phyloP scores from a whole-genome alignment of 208 protist species.

The Leishmania major region DNA sequence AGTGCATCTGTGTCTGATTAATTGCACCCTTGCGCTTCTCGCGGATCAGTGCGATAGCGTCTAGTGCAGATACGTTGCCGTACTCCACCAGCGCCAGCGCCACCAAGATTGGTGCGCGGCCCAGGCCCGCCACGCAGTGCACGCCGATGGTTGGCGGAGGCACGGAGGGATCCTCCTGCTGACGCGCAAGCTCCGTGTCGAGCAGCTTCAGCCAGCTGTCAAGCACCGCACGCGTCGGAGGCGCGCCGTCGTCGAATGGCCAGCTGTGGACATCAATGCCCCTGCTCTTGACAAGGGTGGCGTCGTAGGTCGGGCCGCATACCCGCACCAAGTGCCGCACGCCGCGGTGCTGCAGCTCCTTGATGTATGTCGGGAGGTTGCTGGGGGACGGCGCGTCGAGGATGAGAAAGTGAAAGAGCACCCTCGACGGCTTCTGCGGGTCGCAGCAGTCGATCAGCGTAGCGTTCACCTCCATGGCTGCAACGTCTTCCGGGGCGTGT shows the following conservation, averaged over 20 bases:
- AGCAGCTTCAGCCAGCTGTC: slow-evolving; percentile 84
- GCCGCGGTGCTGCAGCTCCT: slow-evolving; percentile 76
- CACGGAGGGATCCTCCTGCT: slow-evolving; percentile 19
- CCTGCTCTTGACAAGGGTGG: slow-evolving; percentile 53
- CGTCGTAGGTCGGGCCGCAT: slow-evolving; percentile 88
- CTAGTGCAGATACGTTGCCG: slow-evolving; percentile 69
- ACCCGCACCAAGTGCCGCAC: slow-evolving; percentile 88
- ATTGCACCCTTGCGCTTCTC: slow-evolving; percentile 86
- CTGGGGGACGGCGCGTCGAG: slow-evolving; percentile 84
- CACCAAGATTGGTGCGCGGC: slow-evolving; percentile 92
- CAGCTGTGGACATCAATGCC: slow-evolving; percentile 87
- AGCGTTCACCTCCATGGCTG: slow-evolving; percentile 82
- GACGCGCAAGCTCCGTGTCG: slow-evolving; percentile 52
- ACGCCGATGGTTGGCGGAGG: slow-evolving; percentile 71
- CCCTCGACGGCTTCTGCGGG: slow-evolving; percentile 33
- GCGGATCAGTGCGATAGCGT: slow-evolving; percentile 85
- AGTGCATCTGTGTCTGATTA: slow-evolving; percentile 92
- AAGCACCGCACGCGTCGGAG: slow-evolving; percentile 80
- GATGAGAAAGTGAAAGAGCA: slow-evolving; percentile 85
- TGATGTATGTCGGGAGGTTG: slow-evolving; percentile 91
- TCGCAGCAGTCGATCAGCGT: slow-evolving; percentile 82
- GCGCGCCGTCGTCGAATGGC: slow-evolving; percentile 92
- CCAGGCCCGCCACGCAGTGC: slow-evolving; percentile 94
- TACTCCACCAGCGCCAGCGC: slow-evolving; percentile 92
- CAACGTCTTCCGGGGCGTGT: background rate